Evolutionary conservation across 257 asterid species (phyloP), one percentile per base, ranked within the genome.

Genomic region (Solanum commersonii): DNA sequence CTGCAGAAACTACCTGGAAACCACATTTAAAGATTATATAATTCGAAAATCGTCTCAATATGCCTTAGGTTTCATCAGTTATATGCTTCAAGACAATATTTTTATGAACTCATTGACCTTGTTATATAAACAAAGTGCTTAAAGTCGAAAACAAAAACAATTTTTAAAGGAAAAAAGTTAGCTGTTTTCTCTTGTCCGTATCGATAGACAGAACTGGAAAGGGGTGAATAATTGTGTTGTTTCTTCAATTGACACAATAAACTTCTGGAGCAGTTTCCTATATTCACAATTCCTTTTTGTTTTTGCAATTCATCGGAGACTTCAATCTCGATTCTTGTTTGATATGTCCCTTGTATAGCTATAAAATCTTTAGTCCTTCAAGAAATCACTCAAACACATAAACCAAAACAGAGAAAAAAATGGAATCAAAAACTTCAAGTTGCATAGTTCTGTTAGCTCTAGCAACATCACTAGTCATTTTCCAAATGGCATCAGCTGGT

Each of bases 401-500:
- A 77, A 38, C 35, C 4, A 77, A 13, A 78, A 40, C 60, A n/a
- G 40, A 8, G 4, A 25, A 38, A 72, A 72, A 72, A 10, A 72
- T 72, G 79, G 79, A 72, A 33, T 72, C 44, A 1, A 33, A 72
- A 72, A 33, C 44, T 7, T 78, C 37, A 40, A 42, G 37, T 29
- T 78, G 60, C n/a, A 77, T 78, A 40, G 35, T 40, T 78, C n/a
- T 78, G 23, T 33, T 84, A 60, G 59, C 38, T 33, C 37, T 68
- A 16, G 65, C 87, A 67, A 56, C 70, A 78, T 87, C 84, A 38
- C 65, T 87, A 10, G 81, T 89, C 84, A 65, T 89, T 52, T 34
- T 34, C 86, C 87, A 83, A 56, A 84, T 72, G 4, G 77, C 86
- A 4, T 11, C 27, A 34, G 92, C 89, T 10, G 92, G 93, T 18